Evolutionary conservation across 192 early-diverging fungal genomes (phyloP).

Genomic region (Chytriomyces sp.): DNA sequence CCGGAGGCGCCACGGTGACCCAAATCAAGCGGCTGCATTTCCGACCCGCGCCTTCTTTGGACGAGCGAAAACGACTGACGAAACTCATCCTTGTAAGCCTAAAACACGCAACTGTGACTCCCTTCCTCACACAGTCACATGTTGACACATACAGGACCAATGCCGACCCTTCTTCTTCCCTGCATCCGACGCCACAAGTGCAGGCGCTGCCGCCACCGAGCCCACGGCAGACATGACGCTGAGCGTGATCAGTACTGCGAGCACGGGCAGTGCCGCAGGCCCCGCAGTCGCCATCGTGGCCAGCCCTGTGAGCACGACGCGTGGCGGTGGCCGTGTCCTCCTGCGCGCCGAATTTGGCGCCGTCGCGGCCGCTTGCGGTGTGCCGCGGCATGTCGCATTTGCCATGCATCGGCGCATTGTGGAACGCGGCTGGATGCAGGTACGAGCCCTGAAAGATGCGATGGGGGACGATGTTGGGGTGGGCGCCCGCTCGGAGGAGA

Average conservation of each 20-base stretch:
- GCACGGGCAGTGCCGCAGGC: background rate
- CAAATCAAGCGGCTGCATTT: slow-evolving; percentile 18
- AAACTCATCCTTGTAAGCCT: slow-evolving; percentile 1
- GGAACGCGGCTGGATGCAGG: slow-evolving; percentile 7
- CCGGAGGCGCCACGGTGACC: too few species aligned
- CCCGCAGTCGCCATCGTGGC: background rate
- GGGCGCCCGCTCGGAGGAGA: background rate
- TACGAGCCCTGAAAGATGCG: background rate
- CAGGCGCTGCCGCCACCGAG: background rate
- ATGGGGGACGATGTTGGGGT: background rate
- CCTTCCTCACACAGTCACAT: background rate
- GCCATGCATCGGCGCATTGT: slow-evolving; percentile 19
- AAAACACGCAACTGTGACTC: background rate
- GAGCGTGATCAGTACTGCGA: background rate
- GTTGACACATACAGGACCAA: background rate
- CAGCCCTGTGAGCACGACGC: background rate
- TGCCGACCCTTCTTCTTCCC: slow-evolving; percentile 30
- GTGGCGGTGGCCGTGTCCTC: background rate
- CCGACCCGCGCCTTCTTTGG: background rate
- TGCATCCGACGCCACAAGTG: background rate
- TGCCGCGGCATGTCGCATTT: slow-evolving; percentile 14
- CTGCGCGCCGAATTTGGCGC: background rate
- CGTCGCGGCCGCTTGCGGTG: background rate
- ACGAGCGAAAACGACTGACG: slow-evolving; percentile 19
- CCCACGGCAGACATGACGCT: background rate